Conservation (phyloP, 202 grass and related monocot species). For the Cymbopogon flexuosus region DNA sequence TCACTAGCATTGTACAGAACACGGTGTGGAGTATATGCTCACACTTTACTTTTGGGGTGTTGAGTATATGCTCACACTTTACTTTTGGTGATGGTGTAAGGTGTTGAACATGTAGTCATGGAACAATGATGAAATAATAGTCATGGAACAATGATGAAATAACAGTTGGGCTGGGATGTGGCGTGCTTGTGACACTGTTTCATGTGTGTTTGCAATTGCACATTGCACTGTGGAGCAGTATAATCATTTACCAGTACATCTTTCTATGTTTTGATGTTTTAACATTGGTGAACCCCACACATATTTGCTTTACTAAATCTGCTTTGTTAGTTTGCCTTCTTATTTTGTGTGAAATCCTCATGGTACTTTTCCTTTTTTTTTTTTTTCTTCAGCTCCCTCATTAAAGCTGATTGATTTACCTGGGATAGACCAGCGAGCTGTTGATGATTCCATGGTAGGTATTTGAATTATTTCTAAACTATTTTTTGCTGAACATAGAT, state of each 20-base stretch:
- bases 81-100: no score
- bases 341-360: slow-evolving; percentile 19
- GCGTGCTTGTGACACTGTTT: not conserved
- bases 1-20: not conserved
- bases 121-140: no score
- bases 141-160: not conserved
- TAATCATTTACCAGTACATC: not conserved
- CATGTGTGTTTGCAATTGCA: not conserved
- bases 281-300: not conserved
- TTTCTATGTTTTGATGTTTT: not conserved
- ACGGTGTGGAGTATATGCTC: not conserved
- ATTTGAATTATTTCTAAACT: slow-evolving; percentile 1
- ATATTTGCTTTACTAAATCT: not conserved
- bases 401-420: slow-evolving; percentile 63
- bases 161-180: not conserved
- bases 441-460: slow-evolving; percentile 60
- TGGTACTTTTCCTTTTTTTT: not conserved
- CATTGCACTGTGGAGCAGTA: not conserved
- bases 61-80: not conserved
- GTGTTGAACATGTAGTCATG: not conserved
- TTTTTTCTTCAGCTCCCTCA: slow-evolving; percentile 52
- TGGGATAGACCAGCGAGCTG: slow-evolving; percentile 55
- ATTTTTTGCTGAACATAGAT: slow-evolving; percentile 1
- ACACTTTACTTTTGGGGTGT: not conserved
- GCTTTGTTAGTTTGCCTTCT: not conserved